A percentile compares a stretch with the other conserved stretches of the same genome.
phyloP scores from a whole-genome alignment of 129 eudicot species.

The Scalesia atractyloides region DNA sequence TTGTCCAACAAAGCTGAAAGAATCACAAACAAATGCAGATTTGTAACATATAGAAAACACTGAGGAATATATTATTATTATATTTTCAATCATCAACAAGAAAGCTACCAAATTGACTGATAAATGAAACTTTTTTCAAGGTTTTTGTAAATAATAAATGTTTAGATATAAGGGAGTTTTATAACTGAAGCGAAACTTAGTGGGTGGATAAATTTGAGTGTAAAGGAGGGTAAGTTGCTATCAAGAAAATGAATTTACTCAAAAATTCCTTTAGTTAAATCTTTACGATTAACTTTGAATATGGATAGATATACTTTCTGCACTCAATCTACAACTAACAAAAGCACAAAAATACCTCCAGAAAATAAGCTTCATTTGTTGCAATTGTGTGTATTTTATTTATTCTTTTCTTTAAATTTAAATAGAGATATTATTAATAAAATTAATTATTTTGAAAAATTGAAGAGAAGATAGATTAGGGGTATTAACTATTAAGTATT shows the following conservation, averaged over 20 bases:
- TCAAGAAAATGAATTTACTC: conserved; percentile 25
- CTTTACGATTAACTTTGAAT: not conserved
- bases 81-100: not conserved
- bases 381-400: not conserved
- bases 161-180: not conserved
- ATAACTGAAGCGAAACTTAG: conserved; percentile 10
- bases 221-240: conserved; percentile 23
- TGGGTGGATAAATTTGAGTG: conserved; percentile 27
- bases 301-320: conserved; percentile 4
- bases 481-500: too few species aligned
- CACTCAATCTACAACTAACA: conserved; percentile 9
- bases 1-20: conserved; percentile 26
- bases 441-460: not conserved
- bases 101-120: not conserved
- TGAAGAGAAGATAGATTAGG: not conserved
- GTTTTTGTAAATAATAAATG: conserved; percentile 9
- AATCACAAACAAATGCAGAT: conserved; percentile 17
- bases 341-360: conserved; percentile 8
- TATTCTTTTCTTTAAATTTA: conserved; percentile 1
- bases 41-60: conserved; percentile 9
- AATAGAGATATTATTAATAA: not conserved
- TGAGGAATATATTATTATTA: not conserved
- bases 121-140: conserved; percentile 1
- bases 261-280: conserved; percentile 21
- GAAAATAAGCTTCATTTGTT: conserved; percentile 3